Conservation (phyloP, 1,139 yeast genomes). For the Yamadazyma aaseri region DNA sequence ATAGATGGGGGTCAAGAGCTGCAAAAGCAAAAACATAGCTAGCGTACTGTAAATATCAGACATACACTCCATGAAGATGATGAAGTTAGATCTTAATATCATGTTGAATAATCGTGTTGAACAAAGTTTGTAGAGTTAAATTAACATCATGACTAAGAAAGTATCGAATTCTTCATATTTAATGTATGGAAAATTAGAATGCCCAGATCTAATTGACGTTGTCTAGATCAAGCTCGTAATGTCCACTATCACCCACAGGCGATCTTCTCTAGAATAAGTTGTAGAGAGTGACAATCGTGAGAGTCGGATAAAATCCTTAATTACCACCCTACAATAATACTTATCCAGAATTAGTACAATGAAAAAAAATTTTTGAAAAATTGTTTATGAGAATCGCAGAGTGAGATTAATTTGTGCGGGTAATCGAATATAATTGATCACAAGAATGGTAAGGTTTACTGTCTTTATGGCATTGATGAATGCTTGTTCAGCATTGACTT, state of each 20-base stretch:
- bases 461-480: conserved; percentile 20
- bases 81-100: too few relatives aligned
- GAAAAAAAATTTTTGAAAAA: conserved; percentile 20
- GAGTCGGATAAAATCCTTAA: conserved; percentile 20
- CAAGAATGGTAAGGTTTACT: neutral
- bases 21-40: conserved; percentile 19
- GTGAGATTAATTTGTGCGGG: too few relatives aligned
- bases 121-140: too few relatives aligned
- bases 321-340: conserved; percentile 56
- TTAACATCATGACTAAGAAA: too few relatives aligned
- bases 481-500: conserved; percentile 1
- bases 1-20: conserved; percentile 40
- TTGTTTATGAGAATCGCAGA: too few relatives aligned
- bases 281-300: conserved; percentile 53
- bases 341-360: conserved; percentile 53
- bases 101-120: too few relatives aligned
- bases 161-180: too few relatives aligned
- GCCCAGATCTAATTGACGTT: conserved; percentile 31
- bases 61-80: too few relatives aligned
- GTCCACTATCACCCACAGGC: conserved; percentile 42
- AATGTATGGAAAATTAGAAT: conserved; percentile 50
- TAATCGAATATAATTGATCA: too few relatives aligned
- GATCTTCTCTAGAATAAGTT: conserved; percentile 51
- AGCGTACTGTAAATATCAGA: conserved; percentile 1
- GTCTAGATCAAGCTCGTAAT: conserved; percentile 37